These are phyloP conservation scores for Zygosaccharomyces bisporus DNA, from an alignment of 805 yeast species.

Conservation along the genomic window DNA sequence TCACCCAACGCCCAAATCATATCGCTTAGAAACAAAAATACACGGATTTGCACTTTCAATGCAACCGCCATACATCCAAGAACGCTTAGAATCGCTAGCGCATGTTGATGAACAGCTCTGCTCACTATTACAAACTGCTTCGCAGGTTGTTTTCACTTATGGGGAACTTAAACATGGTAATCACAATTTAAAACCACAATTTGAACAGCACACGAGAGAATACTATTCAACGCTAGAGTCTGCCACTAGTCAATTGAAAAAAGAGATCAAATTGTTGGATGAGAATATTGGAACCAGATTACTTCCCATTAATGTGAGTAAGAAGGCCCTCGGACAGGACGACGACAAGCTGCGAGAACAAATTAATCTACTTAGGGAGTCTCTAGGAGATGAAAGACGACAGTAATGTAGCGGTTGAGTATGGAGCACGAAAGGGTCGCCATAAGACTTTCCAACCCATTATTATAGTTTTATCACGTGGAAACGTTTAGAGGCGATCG, in stretches of 20 bases:
- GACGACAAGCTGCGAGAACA: constrained; percentile 33
- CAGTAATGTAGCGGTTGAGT: background rate
- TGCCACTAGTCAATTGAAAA: constrained; percentile 23
- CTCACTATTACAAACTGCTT: constrained; percentile 28
- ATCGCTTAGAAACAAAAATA: background rate
- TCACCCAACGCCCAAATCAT: background rate
- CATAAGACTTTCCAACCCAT: background rate
- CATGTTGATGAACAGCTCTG: constrained; percentile 29
- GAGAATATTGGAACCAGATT: constrained; percentile 32
- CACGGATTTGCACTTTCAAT: constrained; percentile 8
- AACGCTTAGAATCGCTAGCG: constrained; percentile 29
- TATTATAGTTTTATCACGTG: constrained; percentile 3
- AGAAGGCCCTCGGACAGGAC: constrained; percentile 35
- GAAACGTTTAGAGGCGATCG: background rate
- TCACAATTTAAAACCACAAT: constrained; percentile 28
- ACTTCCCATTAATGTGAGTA: constrained; percentile 32
- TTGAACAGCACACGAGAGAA: constrained; percentile 27
- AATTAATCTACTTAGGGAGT: constrained; percentile 17
- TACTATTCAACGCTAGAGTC: constrained; percentile 27
- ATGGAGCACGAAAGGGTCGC: background rate
- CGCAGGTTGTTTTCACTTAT: constrained; percentile 31
- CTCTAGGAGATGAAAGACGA: constrained; percentile 4
- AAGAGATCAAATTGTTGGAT: constrained; percentile 30
- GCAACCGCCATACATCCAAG: constrained; percentile 33
- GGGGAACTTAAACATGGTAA: constrained; percentile 34